Evolutionary conservation across 306 rosid genomes (phyloP).

Genomic region (Malus domestica): ASM211411v1 NC_041793.1:9188501-9189000

Average conservation of each 20-base stretch:
- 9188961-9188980: slow-evolving; percentile 85
- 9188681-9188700: background rate
- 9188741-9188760: background rate
- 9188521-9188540: background rate
- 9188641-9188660: background rate
- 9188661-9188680: background rate
- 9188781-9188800: background rate
- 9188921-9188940: slow-evolving; percentile 95
- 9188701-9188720: background rate
- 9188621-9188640: background rate
- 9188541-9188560: background rate
- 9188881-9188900: slow-evolving; percentile 96
- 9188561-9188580: background rate
- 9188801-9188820: background rate
- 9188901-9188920: slow-evolving; percentile 91
- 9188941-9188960: slow-evolving; percentile 92
- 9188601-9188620: background rate
- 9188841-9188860: slow-evolving; percentile 50
- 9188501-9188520: background rate
- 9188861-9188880: slow-evolving; percentile 92
- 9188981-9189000: slow-evolving; percentile 83
- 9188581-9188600: background rate
- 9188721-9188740: background rate
- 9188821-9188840: slow-evolving; percentile 3
- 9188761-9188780: background rate